A percentile compares a stretch with the other conserved stretches of the same genome.
Evolutionary conservation across 306 rosid genomes (phyloP).

Genomic region (Casuarina cunninghamiana): DNA sequence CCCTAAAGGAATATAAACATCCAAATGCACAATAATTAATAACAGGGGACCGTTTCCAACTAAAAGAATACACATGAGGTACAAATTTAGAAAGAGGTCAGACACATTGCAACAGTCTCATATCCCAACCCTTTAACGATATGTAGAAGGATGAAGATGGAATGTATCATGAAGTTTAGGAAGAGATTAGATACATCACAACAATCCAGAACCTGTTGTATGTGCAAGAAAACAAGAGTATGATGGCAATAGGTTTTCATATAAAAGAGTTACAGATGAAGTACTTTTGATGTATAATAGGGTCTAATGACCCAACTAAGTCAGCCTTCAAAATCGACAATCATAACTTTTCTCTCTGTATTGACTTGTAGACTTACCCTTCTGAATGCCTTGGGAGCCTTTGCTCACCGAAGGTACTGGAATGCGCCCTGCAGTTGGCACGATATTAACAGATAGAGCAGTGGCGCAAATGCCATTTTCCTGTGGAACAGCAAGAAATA

Average conservation of each 20-base stretch:
- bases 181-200: neutral
- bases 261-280: neutral
- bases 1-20: neutral
- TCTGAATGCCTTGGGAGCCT: conserved; percentile 37
- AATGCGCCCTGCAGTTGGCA: conserved; percentile 32
- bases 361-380: conserved; percentile 57
- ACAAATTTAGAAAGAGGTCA: conserved; percentile 1
- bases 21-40: neutral
- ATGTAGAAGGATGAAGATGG: neutral
- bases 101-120: neutral
- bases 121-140: neutral
- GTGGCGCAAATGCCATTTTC: conserved; percentile 39
- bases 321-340: neutral
- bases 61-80: neutral
- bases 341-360: neutral
- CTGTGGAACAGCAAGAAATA: conserved; percentile 32
- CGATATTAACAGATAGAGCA: conserved; percentile 28
- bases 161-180: conserved; percentile 1
- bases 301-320: neutral
- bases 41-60: neutral
- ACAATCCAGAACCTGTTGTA: conserved; percentile 14
- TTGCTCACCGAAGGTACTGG: conserved; percentile 35
- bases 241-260: neutral
- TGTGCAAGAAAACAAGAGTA: neutral
- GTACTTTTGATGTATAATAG: neutral